Conservation (phyloP, 2,329 filamentous ascomycete genomes). For the Aspergillus hiratsukae region DNA sequence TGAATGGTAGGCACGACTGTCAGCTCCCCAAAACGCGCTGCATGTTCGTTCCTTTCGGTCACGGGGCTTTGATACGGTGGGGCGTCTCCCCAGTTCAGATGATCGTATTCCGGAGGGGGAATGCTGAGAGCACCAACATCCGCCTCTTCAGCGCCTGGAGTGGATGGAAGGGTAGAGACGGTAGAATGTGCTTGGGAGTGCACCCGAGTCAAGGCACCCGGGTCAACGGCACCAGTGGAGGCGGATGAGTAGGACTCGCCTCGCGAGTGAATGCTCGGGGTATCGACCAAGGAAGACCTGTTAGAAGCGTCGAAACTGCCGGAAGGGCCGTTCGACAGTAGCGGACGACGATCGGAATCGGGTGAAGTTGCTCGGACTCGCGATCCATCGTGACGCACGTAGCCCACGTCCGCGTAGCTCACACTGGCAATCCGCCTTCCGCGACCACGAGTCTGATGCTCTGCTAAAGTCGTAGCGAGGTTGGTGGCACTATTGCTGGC, state of each 20-base stretch:
- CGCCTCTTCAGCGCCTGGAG: slow-evolving; percentile 25
- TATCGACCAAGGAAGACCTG: slow-evolving; percentile 24
- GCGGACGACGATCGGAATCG: slow-evolving; percentile 45
- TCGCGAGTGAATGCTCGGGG: slow-evolving; percentile 25
- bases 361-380: slow-evolving; percentile 44
- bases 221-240: slow-evolving; percentile 26
- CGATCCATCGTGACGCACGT: slow-evolving; percentile 47
- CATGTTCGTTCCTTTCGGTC: slow-evolving; percentile 11
- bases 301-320: slow-evolving; percentile 26
- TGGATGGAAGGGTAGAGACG: slow-evolving; percentile 18
- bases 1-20: slow-evolving; percentile 30
- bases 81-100: slow-evolving; percentile 41
- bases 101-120: slow-evolving; percentile 40
- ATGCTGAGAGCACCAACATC: slow-evolving; percentile 36
- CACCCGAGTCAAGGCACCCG: slow-evolving; percentile 22
- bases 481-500: slow-evolving; percentile 36
- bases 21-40: slow-evolving; percentile 15
- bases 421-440: slow-evolving; percentile 46
- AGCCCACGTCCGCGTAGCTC: slow-evolving; percentile 44
- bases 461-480: slow-evolving; percentile 33
- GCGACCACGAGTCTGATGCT: slow-evolving; percentile 41
- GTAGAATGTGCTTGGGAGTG: slow-evolving; percentile 24
- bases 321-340: slow-evolving; percentile 36
- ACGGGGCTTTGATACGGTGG: slow-evolving; percentile 36
- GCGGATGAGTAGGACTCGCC: slow-evolving; percentile 33